Conservation (phyloP, 768 basidiomycete species). For the Hebeloma cylindrosporum region DNA sequence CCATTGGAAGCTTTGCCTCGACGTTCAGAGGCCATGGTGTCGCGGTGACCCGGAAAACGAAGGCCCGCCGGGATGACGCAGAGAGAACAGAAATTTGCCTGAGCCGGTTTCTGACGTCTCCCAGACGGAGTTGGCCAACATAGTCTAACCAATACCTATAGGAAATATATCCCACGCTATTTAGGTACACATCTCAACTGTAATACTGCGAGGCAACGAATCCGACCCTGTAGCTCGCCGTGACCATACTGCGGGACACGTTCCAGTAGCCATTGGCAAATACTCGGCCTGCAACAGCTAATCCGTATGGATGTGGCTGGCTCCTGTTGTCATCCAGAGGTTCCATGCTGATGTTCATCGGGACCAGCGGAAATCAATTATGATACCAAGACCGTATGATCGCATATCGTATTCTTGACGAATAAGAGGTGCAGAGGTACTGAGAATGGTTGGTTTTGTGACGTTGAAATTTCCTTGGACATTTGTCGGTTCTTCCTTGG, state of each 20-base stretch:
- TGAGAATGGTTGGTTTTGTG: not conserved
- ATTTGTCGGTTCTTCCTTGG: not conserved
- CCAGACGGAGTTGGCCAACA: constrained; percentile 15
- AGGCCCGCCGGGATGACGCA: constrained; percentile 7
- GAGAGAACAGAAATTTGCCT: constrained; percentile 23
- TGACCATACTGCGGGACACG: no score
- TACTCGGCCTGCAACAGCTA: no score
- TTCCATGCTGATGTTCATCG: not conserved
- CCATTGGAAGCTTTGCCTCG: constrained; percentile 31
- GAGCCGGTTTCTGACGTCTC: constrained; percentile 26
- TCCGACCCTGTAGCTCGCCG: no score
- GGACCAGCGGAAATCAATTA: constrained; percentile 76
- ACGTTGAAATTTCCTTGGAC: not conserved
- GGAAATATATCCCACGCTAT: constrained; percentile 21
- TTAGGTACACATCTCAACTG: no score
- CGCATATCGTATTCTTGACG: constrained; percentile 70
- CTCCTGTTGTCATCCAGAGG: not conserved
- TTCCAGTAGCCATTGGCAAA: no score
- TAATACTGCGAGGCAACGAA: no score
- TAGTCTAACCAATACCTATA: constrained; percentile 15
- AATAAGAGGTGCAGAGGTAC: constrained; percentile 25
- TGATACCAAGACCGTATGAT: constrained; percentile 66
- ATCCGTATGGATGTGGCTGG: not conserved
- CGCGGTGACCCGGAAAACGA: constrained; percentile 13
- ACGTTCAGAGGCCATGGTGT: constrained; percentile 39